Evolutionary conservation across 495 filamentous ascomycete species (phyloP).

Genomic region (Xanthoparmelia taractica): DNA sequence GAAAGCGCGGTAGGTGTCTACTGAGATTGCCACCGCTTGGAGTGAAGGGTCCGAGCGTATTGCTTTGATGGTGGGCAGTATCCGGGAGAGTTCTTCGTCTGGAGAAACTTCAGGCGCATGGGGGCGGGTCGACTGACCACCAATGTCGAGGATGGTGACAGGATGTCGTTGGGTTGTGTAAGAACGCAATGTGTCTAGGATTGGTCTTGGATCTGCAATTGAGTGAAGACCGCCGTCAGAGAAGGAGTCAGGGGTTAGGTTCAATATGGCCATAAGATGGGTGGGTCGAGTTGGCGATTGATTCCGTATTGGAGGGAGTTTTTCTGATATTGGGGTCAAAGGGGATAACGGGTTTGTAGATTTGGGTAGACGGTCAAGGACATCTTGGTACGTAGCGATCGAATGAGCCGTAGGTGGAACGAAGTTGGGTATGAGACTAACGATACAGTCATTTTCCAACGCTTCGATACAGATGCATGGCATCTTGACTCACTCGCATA

Average conservation of each 20-base stretch:
- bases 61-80: constrained; percentile 67
- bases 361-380: constrained; percentile 59
- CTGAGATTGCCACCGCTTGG: constrained; percentile 58
- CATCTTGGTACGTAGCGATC: constrained; percentile 36
- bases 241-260: constrained; percentile 95
- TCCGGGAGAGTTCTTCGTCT: constrained; percentile 67
- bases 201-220: constrained; percentile 6
- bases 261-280: constrained; percentile 87
- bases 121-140: constrained; percentile 86
- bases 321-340: constrained; percentile 59
- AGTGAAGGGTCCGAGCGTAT: constrained; percentile 58
- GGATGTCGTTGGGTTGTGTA: constrained; percentile 33
- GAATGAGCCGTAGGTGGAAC: constrained; percentile 34
- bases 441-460: background rate
- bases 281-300: constrained; percentile 59
- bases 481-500: constrained; percentile 61
- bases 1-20: constrained; percentile 85
- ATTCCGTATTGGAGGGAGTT: constrained; percentile 53
- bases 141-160: constrained; percentile 76
- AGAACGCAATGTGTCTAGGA: constrained; percentile 26
- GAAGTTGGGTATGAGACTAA: constrained; percentile 57
- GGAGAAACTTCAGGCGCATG: constrained; percentile 54
- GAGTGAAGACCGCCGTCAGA: constrained; percentile 74
- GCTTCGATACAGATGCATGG: background rate
- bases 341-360: constrained; percentile 47